Evolutionary conservation across 345 rosid genomes (phyloP).

Genomic region (Citrus australasica): DNA sequence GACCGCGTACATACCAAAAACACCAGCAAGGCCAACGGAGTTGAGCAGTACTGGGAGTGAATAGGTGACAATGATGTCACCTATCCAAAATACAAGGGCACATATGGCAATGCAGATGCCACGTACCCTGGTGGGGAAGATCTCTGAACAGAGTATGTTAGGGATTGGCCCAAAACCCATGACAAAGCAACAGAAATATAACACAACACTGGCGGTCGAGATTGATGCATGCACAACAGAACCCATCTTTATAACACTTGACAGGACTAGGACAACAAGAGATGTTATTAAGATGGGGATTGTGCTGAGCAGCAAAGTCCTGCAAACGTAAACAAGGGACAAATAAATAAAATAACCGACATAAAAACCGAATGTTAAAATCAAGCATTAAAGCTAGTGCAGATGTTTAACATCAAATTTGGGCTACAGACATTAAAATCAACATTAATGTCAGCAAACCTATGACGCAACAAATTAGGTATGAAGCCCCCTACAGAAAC

Average conservation of each 20-base stretch:
- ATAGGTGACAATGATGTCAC: constrained; percentile 81
- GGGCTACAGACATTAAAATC: neutral
- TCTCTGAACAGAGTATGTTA: constrained; percentile 91
- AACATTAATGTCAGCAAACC: neutral
- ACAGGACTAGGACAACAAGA: constrained; percentile 56
- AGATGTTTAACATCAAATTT: neutral
- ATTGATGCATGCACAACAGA: constrained; percentile 53
- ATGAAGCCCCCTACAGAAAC: neutral
- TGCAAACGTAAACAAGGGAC: constrained; percentile 24
- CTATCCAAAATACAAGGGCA: constrained; percentile 78
- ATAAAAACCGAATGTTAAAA: neutral
- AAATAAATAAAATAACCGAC: constrained; percentile 1
- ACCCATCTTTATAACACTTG: constrained; percentile 50
- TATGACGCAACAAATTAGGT: neutral
- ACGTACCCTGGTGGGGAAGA: constrained; percentile 90
- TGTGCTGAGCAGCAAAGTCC: constrained; percentile 82
- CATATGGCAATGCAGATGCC: constrained; percentile 93
- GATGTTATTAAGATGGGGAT: constrained; percentile 68
- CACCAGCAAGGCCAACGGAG: constrained; percentile 74
- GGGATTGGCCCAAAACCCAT: constrained; percentile 98
- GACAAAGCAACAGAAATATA: constrained; percentile 89
- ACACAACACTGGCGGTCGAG: constrained; percentile 63
- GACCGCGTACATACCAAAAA: constrained; percentile 69
- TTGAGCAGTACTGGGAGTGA: constrained; percentile 78
- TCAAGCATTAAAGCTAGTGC: neutral